A percentile compares a stretch with the other conserved stretches of the same genome.
These are phyloP conservation scores for Leccinum variicolor DNA, from an alignment of 768 basidiomycete genomes.

Conservation along the genomic window DNA sequence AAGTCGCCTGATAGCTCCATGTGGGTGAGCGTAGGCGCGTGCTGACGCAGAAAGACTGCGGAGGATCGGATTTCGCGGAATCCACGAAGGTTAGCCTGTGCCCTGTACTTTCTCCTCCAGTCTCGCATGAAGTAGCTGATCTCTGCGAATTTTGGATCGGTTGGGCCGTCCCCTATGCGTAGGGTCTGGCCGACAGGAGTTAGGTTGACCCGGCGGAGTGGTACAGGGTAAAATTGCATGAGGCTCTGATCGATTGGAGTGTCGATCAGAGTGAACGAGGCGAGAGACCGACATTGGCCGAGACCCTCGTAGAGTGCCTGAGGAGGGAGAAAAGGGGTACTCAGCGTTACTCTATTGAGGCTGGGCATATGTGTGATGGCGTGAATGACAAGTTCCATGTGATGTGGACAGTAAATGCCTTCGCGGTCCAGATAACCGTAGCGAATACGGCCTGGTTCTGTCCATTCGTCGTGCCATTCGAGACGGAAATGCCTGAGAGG, in stretches of 20 bases:
- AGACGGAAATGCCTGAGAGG: slow-evolving; percentile 28
- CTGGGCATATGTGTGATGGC: slow-evolving; percentile 31
- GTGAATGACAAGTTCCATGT: slow-evolving; percentile 23
- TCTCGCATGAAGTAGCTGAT: slow-evolving; percentile 34
- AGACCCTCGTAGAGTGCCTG: slow-evolving; percentile 28
- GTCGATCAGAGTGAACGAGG: slow-evolving; percentile 29
- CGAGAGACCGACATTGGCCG: slow-evolving; percentile 26
- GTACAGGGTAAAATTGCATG: slow-evolving; percentile 26
- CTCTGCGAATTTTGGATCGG: slow-evolving; percentile 30
- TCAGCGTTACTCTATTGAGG: slow-evolving; percentile 26
- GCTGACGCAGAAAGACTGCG: slow-evolving; percentile 28
- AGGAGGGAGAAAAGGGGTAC: slow-evolving; percentile 32
- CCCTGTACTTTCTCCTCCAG: slow-evolving; percentile 35
- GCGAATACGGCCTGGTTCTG: slow-evolving; percentile 34
- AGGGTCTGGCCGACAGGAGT: slow-evolving; percentile 33
- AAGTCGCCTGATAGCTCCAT: slow-evolving; percentile 32
- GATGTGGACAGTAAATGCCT: slow-evolving; percentile 28
- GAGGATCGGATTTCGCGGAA: slow-evolving; percentile 29
- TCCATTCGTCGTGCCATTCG: slow-evolving; percentile 37
- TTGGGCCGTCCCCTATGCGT: slow-evolving; percentile 33
- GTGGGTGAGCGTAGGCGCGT: slow-evolving; percentile 28
- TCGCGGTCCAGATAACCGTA: slow-evolving; percentile 31
- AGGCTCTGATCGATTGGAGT: slow-evolving; percentile 36
- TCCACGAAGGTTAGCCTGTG: slow-evolving; percentile 29
- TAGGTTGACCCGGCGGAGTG: slow-evolving; percentile 26